phyloP scores from a whole-genome alignment of 306 rosid genomes.

The Mimosa pudica region DNA sequence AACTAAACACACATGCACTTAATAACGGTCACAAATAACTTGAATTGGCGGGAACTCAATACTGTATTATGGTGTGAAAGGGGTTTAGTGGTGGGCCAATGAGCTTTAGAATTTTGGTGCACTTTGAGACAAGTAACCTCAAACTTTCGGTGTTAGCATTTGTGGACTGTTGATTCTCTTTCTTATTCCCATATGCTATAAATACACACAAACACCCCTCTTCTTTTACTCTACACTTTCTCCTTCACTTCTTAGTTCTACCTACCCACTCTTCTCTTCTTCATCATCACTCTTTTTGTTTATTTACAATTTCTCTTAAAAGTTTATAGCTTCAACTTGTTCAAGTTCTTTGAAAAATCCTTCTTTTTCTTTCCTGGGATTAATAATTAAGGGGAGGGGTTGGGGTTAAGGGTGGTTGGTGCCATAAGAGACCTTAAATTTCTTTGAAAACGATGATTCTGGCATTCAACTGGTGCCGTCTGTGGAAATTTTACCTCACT shows the following conservation, averaged over 20 bases:
- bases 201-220: constrained; percentile 32
- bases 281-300: background rate
- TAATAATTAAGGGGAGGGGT: constrained; percentile 26
- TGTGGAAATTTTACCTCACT: constrained; percentile 56
- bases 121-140: constrained; percentile 73
- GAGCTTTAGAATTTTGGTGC: constrained; percentile 63
- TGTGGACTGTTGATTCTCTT: constrained; percentile 53
- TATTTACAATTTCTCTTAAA: background rate
- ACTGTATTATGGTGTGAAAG: constrained; percentile 59
- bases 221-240: constrained; percentile 46
- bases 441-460: constrained; percentile 69
- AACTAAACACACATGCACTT: background rate
- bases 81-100: constrained; percentile 53
- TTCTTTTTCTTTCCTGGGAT: constrained; percentile 29
- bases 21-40: constrained; percentile 40
- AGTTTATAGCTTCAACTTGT: constrained; percentile 23
- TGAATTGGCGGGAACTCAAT: constrained; percentile 43
- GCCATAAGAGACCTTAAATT: constrained; percentile 35
- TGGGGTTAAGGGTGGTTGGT: constrained; percentile 40
- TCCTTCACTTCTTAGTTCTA: background rate
- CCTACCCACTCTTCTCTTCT: background rate
- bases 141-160: constrained; percentile 74
- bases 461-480: constrained; percentile 49
- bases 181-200: constrained; percentile 36
- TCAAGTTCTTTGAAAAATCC: background rate